Evolutionary conservation across 768 basidiomycete species (phyloP), one percentile per base, ranked within the genome.

Genomic region (Lactarius tabidus): DNA sequence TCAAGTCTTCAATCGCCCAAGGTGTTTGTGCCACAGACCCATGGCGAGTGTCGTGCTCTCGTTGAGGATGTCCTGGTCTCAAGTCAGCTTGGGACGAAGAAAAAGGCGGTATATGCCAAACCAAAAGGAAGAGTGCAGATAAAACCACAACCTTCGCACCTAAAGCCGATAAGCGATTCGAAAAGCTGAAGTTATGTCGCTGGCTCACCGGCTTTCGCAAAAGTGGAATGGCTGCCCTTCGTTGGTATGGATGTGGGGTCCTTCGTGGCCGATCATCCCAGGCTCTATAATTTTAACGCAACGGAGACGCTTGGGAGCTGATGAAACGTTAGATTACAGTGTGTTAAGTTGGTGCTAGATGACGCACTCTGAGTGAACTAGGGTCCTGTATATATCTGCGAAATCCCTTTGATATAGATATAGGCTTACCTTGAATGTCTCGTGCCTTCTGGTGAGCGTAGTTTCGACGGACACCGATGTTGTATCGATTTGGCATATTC

Each of bases 31-130:
- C 81, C 85, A 87, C 86, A 1, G 84, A 85, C 12, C 86, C 87
- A 60, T 87, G 86, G 15, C 77, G 77, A 0, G 86, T 88, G 55
- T 86, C 85, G 38, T 87, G 86, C 54, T 85, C 83, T 67, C 80
- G 78, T 64, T 87, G 85, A 1, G 83, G 60, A 67, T 88, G 86
- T 0, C 82, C 86, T 87, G 35, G 59, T 48, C 28, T 29, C 17
- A 33, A 14, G 18, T 39, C n/a, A 33, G 33, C 33, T 59, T 18
- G 29, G 39, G 8, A 53, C 23, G 23, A 38, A 23, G 4, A 57
- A 3, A 10, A 54, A 28, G 28, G 29, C 5, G 31, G 26, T 9
- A 5, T 4, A 26, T 6, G 17, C 62, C 75, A 36, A 64, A 85
- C 85, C 83, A 56, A 81, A 74, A 10, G 85, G 84, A 7, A 85